phyloP scores from a whole-genome alignment of 2,329 filamentous ascomycete species.

The Magnaporthiopsis rhizophila region DNA sequence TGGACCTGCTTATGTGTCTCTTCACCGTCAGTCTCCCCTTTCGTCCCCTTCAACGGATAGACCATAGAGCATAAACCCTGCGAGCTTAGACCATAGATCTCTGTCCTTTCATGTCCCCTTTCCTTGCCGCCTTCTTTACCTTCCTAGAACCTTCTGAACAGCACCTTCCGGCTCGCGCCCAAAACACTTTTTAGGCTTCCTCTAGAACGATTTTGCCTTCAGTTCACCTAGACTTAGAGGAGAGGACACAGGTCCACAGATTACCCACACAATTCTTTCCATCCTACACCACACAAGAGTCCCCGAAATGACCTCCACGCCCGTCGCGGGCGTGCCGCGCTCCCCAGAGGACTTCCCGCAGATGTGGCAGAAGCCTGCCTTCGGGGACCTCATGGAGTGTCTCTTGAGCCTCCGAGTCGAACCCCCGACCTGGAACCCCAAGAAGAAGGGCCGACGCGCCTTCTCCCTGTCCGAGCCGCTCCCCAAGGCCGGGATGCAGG shows the following conservation, averaged over 20 bases:
- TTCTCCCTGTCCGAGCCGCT: not conserved
- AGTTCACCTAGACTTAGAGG: not conserved
- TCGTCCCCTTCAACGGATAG: not conserved
- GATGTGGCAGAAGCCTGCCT: constrained; percentile 67
- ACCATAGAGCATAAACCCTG: not conserved
- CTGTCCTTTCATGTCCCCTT: not conserved
- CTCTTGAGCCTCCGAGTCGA: constrained; percentile 60
- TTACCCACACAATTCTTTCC: too few species aligned
- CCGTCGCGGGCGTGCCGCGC: not conserved
- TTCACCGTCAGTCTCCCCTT: not conserved
- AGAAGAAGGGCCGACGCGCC: constrained; percentile 13
- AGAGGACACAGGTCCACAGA: too few species aligned
- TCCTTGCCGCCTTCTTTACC: not conserved
- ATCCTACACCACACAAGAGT: too few species aligned
- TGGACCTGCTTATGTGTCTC: not conserved
- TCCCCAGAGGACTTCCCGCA: constrained; percentile 63
- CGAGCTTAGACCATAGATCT: not conserved
- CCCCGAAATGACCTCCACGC: not conserved
- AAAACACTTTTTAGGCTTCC: too few species aligned
- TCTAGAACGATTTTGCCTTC: not conserved
- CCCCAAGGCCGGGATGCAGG: not conserved
- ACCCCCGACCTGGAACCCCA: constrained; percentile 59
- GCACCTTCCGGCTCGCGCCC: not conserved
- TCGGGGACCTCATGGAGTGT: constrained; percentile 52
- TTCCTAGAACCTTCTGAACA: not conserved